Conservation (phyloP, 345 rosid genomes). For the Citrus maxima region DNA sequence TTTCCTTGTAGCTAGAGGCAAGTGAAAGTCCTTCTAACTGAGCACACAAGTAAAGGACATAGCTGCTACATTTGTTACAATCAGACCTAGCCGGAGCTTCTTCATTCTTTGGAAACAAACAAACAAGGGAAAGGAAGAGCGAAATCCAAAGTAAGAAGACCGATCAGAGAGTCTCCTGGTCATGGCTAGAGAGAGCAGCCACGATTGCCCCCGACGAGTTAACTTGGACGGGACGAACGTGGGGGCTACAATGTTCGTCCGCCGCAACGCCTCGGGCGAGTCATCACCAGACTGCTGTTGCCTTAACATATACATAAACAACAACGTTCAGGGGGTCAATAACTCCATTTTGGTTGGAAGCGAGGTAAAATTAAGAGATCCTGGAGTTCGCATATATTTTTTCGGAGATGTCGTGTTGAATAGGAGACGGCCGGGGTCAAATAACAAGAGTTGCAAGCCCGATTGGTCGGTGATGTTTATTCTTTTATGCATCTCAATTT, state of each 20-base stretch:
- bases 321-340: conserved; percentile 45
- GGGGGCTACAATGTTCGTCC: conserved; percentile 54
- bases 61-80: conserved; percentile 14
- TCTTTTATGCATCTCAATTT: background rate
- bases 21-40: conserved; percentile 4
- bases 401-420: background rate
- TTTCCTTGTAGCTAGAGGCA: conserved; percentile 33
- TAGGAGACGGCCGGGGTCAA: background rate
- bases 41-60: conserved; percentile 18
- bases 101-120: background rate
- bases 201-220: conserved; percentile 21
- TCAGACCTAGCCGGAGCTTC: conserved; percentile 1
- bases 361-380: conserved; percentile 34
- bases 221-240: conserved; percentile 55
- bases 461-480: background rate
- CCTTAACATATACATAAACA: conserved; percentile 51
- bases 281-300: conserved; percentile 23
- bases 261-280: conserved; percentile 29
- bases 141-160: background rate
- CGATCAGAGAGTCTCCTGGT: conserved; percentile 5
- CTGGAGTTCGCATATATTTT: conserved; percentile 29
- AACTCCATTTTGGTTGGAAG: conserved; percentile 43
- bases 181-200: conserved; percentile 20
- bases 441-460: background rate
- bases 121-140: background rate